Percentiles rank a stretch among this genome's conserved stretches.
Evolutionary conservation across 2,329 filamentous ascomycete genomes (phyloP).

Genomic region (Fusarium globosum): DNA sequence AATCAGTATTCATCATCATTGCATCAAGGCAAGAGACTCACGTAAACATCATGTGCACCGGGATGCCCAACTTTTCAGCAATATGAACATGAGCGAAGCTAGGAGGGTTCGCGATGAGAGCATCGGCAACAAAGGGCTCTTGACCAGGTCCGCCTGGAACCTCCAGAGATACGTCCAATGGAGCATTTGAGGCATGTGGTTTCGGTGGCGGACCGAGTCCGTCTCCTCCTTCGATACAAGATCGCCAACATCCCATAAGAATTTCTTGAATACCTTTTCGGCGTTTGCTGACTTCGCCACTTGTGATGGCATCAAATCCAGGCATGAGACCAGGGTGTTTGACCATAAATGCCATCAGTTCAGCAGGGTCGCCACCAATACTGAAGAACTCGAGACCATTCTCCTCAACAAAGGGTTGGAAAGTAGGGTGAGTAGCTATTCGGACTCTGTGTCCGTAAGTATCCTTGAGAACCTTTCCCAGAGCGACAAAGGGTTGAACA

Average conservation of each 20-base stretch:
- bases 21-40: slow-evolving; percentile 56
- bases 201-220: slow-evolving; percentile 64
- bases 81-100: slow-evolving; percentile 82
- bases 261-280: slow-evolving; percentile 82
- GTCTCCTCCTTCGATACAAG: slow-evolving; percentile 83
- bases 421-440: slow-evolving; percentile 77
- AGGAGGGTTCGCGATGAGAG: slow-evolving; percentile 82
- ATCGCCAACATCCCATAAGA: slow-evolving; percentile 86
- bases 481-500: slow-evolving; percentile 79
- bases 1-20: slow-evolving; percentile 53
- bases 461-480: slow-evolving; percentile 73
- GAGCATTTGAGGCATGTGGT: slow-evolving; percentile 60
- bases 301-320: slow-evolving; percentile 78
- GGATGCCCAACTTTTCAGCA: slow-evolving; percentile 79
- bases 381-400: slow-evolving; percentile 80
- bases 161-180: slow-evolving; percentile 52
- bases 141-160: slow-evolving; percentile 55
- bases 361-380: slow-evolving; percentile 79
- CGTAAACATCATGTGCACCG: slow-evolving; percentile 91
- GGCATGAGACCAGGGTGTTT: slow-evolving; percentile 90
- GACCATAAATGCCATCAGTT: slow-evolving; percentile 91
- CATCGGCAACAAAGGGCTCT: slow-evolving; percentile 83
- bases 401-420: slow-evolving; percentile 74
- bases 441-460: slow-evolving; percentile 77
- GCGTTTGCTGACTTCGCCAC: slow-evolving; percentile 80